phyloP scores from a whole-genome alignment of 257 asterid genomes.

The Solanum pimpinellifolium region DNA sequence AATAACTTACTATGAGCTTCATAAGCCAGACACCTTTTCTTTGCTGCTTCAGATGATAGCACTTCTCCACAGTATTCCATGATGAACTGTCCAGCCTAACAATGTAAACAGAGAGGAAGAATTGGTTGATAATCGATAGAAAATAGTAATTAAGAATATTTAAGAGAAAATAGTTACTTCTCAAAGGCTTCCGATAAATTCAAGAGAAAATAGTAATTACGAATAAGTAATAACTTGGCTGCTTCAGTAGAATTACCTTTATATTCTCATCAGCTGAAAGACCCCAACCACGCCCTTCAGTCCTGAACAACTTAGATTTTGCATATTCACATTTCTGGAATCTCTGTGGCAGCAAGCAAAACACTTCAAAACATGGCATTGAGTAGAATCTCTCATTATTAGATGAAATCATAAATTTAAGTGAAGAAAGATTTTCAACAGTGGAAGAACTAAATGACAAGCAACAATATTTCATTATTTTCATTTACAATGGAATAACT shows the following conservation, averaged over 20 bases:
- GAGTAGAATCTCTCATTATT: background rate
- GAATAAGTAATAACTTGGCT: background rate
- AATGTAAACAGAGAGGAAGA: conserved; percentile 6
- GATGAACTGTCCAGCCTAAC: conserved; percentile 74
- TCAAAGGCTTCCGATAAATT: background rate
- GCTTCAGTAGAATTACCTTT: background rate
- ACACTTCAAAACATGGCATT: background rate
- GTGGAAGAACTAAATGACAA: background rate
- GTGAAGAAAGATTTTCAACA: background rate
- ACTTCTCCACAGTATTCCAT: conserved; percentile 91
- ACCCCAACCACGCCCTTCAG: conserved; percentile 95
- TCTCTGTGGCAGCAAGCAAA: background rate
- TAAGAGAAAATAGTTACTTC: background rate
- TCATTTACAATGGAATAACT: background rate
- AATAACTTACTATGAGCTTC: conserved; percentile 44
- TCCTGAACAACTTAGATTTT: conserved; percentile 59
- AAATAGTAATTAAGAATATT: too few relatives aligned
- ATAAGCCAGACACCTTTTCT: conserved; percentile 49
- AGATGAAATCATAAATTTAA: background rate
- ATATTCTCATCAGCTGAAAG: conserved; percentile 48
- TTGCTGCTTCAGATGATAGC: conserved; percentile 67
- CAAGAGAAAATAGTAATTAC: background rate
- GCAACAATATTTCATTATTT: background rate
- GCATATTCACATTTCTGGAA: conserved; percentile 55
- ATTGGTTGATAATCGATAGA: background rate